Percentiles rank a stretch among this genome's conserved stretches.
These are phyloP conservation scores for Puccinia novopanici DNA, from an alignment of 1,284 basidiomycete species.

Conservation along the genomic window DNA sequence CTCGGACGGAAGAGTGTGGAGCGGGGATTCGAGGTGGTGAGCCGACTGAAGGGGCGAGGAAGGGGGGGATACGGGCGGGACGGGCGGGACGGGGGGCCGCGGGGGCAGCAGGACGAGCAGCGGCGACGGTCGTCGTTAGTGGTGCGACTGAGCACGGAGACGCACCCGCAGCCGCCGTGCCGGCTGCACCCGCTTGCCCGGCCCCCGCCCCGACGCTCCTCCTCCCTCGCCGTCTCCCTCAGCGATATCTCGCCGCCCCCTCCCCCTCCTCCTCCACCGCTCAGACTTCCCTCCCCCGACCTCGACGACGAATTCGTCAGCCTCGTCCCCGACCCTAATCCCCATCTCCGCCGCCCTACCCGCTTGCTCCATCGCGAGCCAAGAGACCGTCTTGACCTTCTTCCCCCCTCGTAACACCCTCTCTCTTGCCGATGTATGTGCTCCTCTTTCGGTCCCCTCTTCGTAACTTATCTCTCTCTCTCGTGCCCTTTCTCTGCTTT, in stretches of 20 bases:
- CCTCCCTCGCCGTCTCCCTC: conserved; percentile 55
- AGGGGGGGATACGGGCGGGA: not conserved
- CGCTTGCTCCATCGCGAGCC: too few species aligned
- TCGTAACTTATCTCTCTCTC: too few species aligned
- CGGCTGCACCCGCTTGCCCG: too few species aligned
- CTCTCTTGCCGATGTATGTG: too few species aligned
- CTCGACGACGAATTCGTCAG: not conserved
- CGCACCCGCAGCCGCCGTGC: too few species aligned
- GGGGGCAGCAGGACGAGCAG: not conserved
- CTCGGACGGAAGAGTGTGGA: not conserved
- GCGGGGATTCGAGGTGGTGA: not conserved
- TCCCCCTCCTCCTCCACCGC: not conserved
- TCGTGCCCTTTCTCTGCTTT: too few species aligned
- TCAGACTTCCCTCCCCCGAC: not conserved
- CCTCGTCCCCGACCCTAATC: not conserved
- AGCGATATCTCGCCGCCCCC: conserved; percentile 52
- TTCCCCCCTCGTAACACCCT: too few species aligned
- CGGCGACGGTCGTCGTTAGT: not conserved
- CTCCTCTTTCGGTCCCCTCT: too few species aligned
- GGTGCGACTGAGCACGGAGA: too few species aligned
- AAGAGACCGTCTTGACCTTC: too few species aligned
- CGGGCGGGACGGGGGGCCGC: not conserved
- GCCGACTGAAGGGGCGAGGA: not conserved
- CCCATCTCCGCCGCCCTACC: not conserved
- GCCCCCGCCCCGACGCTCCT: conserved; percentile 56